Evolutionary conservation across 139 green algal species (phyloP), one percentile per base, ranked within the genome.

Genomic region (Asterochloris erici): DNA sequence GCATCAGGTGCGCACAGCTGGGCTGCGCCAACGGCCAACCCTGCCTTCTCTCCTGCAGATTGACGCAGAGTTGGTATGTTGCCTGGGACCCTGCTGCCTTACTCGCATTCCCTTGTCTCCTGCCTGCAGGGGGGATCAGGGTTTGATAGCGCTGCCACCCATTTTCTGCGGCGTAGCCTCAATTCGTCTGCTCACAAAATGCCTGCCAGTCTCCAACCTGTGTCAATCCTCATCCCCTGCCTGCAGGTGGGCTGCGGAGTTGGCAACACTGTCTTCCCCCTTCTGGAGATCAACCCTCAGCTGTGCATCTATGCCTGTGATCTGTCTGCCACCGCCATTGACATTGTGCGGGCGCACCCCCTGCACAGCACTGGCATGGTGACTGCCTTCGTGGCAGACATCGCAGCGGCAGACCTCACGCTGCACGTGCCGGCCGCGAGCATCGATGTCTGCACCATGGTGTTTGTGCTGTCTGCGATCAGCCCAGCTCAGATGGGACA

Each of bases 381-480:
- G 62, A 74, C 78, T 17, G 93, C 91, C 12, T 98, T 98, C 81
- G 93, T 97, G 74, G 94, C 93, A 0, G 96, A 98, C 90, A 86
- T 97, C 47, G 95, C 94, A 0, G 6, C 17, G 9, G 88, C 92
- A 68, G 63, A 84, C 21, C 82, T 96, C 63, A 28, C 38, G 0
- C 61, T 63, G 11, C 10, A 80, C 17, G 85, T 93, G 62, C 81
- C 82, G 0, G 14, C 23, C 9, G 84, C 28, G 62, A 71, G 14
- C 11, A 79, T 94, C 0, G 93, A 97, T 69, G 87, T 90, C 61
- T 83, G 78, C 78, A 88, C 83, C 29, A 87, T 94, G 85, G 83
- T 99, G 0, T 99, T 99, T 88, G 94, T 98, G 47, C 88, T 99
- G 69, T 98, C 93, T 0, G 96, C 96, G 0, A 93, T 99, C 12